Percentiles rank a stretch among this genome's conserved stretches.
phyloP scores from a whole-genome alignment of 2,329 filamentous ascomycete genomes.

The Didymella segeticola region DNA sequence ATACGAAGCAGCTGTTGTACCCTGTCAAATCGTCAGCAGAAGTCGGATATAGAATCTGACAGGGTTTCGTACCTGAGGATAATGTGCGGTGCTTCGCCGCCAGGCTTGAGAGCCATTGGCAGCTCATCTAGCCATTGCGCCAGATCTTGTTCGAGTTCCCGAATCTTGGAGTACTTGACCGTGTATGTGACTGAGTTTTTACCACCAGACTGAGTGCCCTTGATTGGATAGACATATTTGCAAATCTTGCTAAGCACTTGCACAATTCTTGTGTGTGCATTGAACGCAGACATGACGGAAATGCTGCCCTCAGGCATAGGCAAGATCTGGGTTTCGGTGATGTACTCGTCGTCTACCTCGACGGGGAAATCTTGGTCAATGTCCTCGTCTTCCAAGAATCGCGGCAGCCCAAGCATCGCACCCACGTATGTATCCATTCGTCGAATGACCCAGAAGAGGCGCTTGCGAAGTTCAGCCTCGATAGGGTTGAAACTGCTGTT shows the following conservation, averaged over 20 bases:
- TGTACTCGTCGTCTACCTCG: constrained; percentile 59
- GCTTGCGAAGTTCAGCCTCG: constrained; percentile 57
- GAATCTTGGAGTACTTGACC: constrained; percentile 68
- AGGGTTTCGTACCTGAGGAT: constrained; percentile 71
- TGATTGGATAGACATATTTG: constrained; percentile 69
- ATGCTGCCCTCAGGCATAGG: constrained; percentile 63
- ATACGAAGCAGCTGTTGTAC: constrained; percentile 78
- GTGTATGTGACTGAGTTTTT: constrained; percentile 61
- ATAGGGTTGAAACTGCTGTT: constrained; percentile 56
- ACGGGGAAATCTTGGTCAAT: constrained; percentile 57
- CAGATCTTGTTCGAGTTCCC: constrained; percentile 69
- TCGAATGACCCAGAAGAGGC: constrained; percentile 60
- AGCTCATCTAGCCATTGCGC: constrained; percentile 70
- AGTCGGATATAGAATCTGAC: background rate
- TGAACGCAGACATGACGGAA: constrained; percentile 65
- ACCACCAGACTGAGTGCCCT: constrained; percentile 51
- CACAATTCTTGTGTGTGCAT: constrained; percentile 65
- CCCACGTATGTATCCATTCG: constrained; percentile 62
- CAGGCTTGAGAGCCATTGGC: constrained; percentile 79
- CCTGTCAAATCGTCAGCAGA: constrained; percentile 42
- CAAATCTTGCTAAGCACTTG: constrained; percentile 67
- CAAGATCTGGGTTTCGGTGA: constrained; percentile 56
- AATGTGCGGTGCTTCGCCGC: constrained; percentile 75
- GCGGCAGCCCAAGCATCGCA: constrained; percentile 58
- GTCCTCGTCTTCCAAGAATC: constrained; percentile 57